phyloP scores from a whole-genome alignment of 2,329 filamentous ascomycete species.

The Catunica adiposa region DNA sequence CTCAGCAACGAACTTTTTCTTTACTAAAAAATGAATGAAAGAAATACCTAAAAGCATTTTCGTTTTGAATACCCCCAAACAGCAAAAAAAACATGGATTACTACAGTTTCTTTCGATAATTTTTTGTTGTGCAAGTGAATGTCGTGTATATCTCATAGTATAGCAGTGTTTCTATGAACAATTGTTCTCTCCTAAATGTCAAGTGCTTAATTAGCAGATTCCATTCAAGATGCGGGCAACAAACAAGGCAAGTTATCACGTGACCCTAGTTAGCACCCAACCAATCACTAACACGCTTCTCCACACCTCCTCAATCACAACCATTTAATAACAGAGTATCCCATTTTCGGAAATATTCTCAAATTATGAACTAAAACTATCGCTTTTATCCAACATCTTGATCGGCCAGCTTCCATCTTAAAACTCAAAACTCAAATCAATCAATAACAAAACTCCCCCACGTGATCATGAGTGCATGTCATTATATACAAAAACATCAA shows the following conservation, averaged over 20 bases:
- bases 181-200: no score
- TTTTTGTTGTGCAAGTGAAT: neutral
- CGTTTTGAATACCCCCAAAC: conserved; percentile 24
- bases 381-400: neutral
- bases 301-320: no score
- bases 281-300: no score
- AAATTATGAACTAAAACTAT: neutral
- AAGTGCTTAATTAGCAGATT: no score
- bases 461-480: neutral
- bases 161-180: no score
- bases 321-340: no score
- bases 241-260: neutral
- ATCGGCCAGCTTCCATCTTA: neutral
- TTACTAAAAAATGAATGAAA: conserved; percentile 7
- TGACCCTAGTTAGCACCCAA: neutral
- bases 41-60: conserved; percentile 20
- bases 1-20: neutral
- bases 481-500: conserved; percentile 3
- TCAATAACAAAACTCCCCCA: neutral
- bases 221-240: no score
- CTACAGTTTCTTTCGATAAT: neutral
- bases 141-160: no score
- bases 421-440: neutral
- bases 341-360: neutral
- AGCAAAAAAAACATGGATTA: neutral